Base-by-base conservation (phyloP, 2,329 filamentous ascomycete genomes). In the Aspergillus tamarii region DNA sequence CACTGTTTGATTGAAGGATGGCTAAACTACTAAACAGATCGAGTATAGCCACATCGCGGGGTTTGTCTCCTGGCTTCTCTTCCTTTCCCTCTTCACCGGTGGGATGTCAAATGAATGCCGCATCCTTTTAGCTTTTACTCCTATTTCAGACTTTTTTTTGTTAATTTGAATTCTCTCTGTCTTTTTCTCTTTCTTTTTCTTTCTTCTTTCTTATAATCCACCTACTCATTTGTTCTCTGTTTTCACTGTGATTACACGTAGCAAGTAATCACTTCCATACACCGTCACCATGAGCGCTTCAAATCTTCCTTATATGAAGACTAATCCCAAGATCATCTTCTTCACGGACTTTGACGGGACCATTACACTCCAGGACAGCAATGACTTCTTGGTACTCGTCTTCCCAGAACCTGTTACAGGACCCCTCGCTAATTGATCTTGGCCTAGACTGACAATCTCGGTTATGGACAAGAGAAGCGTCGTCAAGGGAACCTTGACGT, bases 271-370 rank as follows among this genome's bases (percentile, higher is more conserved):
- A 14, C 45, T 54, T 3, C 7, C 10, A 43, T 59, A 23, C 52
- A 57, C 41, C 4, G 34, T 52, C 59, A 73, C 57, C 53, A 79
- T 79, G 77, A 71, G 70, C 14, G 73, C 74, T 32, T 70, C 64
- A 12, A 63, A 65, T 16, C 75, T 81, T 43, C 78, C 78, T 26
- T 80, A 80, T 30, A 75, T 84, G 70, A 74, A 78, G 64, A 80
- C 76, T 63, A 88, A 91, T 77, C 94, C 94, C 58, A 91, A 93
- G 81, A 91, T 92, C 83, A 94, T 99, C 84, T 97, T 99, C 87
- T 98, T 98, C 84, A 97, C 94, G 71, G 95, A 99, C 82, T 98
- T 98, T 77, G 95, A 99, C 80, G 95, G 95, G 74, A 98, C 94
- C 60, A 94, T 97, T 77, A 97, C 94, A 56, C 85, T 88, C 62